Percentiles rank a stretch among this genome's conserved stretches.
phyloP scores from a whole-genome alignment of 2,329 filamentous ascomycete species.

The Trichoderma koningii region DNA sequence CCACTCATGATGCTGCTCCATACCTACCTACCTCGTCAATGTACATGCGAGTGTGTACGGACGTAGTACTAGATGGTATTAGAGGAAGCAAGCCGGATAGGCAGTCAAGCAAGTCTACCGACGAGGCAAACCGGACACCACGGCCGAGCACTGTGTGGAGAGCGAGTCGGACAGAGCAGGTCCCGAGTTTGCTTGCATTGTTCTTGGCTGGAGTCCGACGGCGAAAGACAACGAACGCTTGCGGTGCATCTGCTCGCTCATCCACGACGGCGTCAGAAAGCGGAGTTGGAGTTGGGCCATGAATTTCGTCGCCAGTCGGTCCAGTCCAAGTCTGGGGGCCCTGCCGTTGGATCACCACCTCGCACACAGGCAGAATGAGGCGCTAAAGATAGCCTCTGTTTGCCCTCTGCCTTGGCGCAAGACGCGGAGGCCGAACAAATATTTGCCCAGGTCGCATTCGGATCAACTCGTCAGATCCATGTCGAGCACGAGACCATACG shows the following conservation, averaged over 20 bases:
- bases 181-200: constrained; percentile 8
- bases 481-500: neutral
- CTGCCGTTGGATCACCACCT: neutral
- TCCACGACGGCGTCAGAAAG: constrained; percentile 5
- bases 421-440: constrained; percentile 9
- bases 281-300: constrained; percentile 1
- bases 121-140: too few species aligned
- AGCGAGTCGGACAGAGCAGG: neutral
- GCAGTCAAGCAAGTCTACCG: too few species aligned
- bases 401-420: constrained; percentile 21
- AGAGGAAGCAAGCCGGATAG: too few species aligned
- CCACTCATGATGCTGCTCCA: constrained; percentile 15
- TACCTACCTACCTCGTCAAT: neutral
- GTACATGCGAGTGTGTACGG: too few species aligned
- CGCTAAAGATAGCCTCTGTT: constrained; percentile 15
- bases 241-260: neutral
- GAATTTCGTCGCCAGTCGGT: neutral
- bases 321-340: neutral
- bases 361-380: neutral
- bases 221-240: constrained; percentile 8
- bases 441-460: constrained; percentile 16
- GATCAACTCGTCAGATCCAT: constrained; percentile 8
- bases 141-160: constrained; percentile 13
- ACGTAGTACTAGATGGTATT: too few species aligned
- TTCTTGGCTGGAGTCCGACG: neutral